Conservation (phyloP, 2,329 filamentous ascomycete genomes). For the Neoarthrinium moseri region DNA sequence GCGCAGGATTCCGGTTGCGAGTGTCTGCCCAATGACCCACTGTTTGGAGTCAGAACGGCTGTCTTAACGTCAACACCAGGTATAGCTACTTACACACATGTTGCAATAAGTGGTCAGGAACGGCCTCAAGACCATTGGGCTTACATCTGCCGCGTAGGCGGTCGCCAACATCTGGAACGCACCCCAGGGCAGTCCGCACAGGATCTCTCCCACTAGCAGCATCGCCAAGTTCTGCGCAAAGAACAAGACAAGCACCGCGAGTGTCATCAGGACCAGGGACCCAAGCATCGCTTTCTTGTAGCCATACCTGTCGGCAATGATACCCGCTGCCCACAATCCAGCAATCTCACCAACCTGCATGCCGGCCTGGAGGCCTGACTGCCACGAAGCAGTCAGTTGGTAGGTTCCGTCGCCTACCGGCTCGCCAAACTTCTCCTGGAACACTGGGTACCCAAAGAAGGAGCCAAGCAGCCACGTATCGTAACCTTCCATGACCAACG, state of each 20-base stretch:
- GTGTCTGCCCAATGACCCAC: conserved; percentile 42
- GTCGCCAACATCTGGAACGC: conserved; percentile 30
- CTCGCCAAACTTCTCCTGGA: conserved; percentile 28
- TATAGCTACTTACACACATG: conserved; percentile 28
- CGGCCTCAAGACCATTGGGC: conserved; percentile 21
- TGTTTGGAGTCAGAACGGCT: neutral
- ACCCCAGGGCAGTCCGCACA: conserved; percentile 30
- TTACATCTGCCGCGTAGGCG: conserved; percentile 29
- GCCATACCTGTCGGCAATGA: conserved; percentile 24
- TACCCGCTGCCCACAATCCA: conserved; percentile 38
- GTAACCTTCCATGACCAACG: conserved; percentile 33
- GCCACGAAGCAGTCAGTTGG: conserved; percentile 34
- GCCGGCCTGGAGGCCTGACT: conserved; percentile 38
- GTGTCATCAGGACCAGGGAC: conserved; percentile 24
- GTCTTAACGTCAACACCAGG: neutral
- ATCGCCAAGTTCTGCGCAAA: conserved; percentile 20
- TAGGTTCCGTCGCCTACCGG: conserved; percentile 16
- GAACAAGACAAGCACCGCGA: conserved; percentile 27
- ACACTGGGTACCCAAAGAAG: conserved; percentile 29
- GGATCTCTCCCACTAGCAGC: conserved; percentile 25
- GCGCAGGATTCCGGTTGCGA: conserved; percentile 37
- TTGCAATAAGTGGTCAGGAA: conserved; percentile 44
- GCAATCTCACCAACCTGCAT: conserved; percentile 38
- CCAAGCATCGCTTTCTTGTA: conserved; percentile 29
- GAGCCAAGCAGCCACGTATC: conserved; percentile 29